Percentiles rank a stretch among this genome's conserved stretches.
Evolutionary conservation across 345 rosid species (phyloP).

Genomic region (Alliaria petiolata): DNA sequence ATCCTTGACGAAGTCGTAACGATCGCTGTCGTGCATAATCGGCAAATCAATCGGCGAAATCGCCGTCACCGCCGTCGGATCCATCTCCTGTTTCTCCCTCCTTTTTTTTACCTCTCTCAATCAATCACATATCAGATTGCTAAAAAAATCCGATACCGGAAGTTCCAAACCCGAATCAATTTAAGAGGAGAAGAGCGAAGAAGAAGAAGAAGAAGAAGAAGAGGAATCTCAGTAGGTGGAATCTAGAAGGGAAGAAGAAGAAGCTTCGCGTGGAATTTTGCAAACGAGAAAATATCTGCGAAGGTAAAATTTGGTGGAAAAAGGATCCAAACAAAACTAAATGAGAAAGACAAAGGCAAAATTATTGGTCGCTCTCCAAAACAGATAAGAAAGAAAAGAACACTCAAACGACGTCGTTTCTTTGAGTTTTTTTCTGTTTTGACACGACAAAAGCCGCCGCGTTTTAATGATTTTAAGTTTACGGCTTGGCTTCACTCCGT

Average conservation of each 20-base stretch:
- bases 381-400: background rate
- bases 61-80: constrained; percentile 41
- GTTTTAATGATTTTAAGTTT: background rate
- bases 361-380: constrained; percentile 29
- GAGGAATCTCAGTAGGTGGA: background rate
- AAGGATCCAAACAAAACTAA: too few relatives aligned
- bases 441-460: constrained; percentile 21
- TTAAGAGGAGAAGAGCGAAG: too few relatives aligned
- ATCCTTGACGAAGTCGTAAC: constrained; percentile 84
- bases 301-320: background rate
- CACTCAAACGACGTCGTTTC: background rate
- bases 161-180: background rate
- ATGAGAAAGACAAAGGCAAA: background rate
- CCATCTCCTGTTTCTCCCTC: constrained; percentile 23
- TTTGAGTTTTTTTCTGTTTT: background rate
- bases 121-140: constrained; percentile 22
- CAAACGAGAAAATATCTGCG: constrained; percentile 16
- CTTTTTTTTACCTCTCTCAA: background rate
- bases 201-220: background rate
- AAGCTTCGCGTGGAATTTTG: background rate
- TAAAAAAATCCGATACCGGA: background rate
- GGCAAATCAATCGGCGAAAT: constrained; percentile 69
- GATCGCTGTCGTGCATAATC: constrained; percentile 91
- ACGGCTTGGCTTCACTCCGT: too few relatives aligned
- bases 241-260: background rate